These are phyloP conservation scores for Flagelloscypha sp. DNA, from an alignment of 768 basidiomycete genomes.

Conservation along the genomic window DNA sequence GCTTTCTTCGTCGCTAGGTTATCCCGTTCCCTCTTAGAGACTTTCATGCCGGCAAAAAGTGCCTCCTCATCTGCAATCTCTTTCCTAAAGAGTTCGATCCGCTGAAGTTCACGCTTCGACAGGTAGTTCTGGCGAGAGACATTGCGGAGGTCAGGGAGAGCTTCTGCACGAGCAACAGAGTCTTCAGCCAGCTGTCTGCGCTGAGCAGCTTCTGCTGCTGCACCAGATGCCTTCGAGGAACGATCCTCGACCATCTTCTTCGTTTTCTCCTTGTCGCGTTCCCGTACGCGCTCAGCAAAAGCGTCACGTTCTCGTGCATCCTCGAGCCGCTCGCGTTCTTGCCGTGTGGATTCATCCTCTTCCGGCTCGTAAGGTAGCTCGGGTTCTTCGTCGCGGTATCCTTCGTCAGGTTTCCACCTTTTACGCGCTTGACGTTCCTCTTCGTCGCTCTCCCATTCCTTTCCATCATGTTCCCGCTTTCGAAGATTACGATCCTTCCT, in stretches of 20 bases:
- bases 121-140: conserved; percentile 94
- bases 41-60: conserved; percentile 83
- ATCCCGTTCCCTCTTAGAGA: conserved; percentile 72
- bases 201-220: conserved; percentile 75
- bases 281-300: conserved; percentile 81
- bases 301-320: conserved; percentile 87
- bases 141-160: conserved; percentile 67
- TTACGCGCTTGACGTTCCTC: conserved; percentile 73
- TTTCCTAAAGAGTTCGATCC: conserved; percentile 84
- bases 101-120: conserved; percentile 92
- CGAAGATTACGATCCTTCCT: conserved; percentile 57
- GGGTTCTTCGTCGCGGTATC: conserved; percentile 29
- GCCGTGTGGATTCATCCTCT: conserved; percentile 67
- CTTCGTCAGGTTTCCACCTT: conserved; percentile 34
- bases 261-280: conserved; percentile 75
- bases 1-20: conserved; percentile 93
- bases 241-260: conserved; percentile 91
- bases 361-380: conserved; percentile 31
- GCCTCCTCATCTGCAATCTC: conserved; percentile 94
- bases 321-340: conserved; percentile 65
- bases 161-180: conserved; percentile 41
- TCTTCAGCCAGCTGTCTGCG: conserved; percentile 81
- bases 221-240: conserved; percentile 66
- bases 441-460: conserved; percentile 89
- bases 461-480: conserved; percentile 74